phyloP scores from a whole-genome alignment of 2,329 filamentous ascomycete genomes.

The Leptodontidium sp. region DNA sequence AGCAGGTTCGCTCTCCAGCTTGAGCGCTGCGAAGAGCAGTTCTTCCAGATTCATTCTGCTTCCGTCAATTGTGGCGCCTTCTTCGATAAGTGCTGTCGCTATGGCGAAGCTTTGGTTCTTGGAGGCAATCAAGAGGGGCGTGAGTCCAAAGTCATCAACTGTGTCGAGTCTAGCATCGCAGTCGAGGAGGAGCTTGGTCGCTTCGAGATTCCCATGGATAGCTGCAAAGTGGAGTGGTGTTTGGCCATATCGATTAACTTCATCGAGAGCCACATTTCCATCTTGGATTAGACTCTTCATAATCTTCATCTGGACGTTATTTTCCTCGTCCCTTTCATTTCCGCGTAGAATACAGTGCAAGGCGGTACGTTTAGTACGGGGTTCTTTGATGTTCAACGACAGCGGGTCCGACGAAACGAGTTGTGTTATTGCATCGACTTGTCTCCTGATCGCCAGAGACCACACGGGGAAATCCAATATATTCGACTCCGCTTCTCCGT shows the following conservation, averaged over 20 bases:
- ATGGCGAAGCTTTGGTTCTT: conserved; percentile 12
- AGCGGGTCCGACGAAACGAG: neutral
- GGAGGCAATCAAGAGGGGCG: conserved; percentile 26
- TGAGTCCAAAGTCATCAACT: conserved; percentile 25
- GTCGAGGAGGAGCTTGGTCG: conserved; percentile 28
- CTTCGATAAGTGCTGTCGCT: conserved; percentile 29
- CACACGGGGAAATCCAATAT: conserved; percentile 28
- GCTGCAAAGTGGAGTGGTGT: conserved; percentile 35
- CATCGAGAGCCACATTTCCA: conserved; percentile 15
- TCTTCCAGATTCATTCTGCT: conserved; percentile 22
- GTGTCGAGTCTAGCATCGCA: conserved; percentile 26
- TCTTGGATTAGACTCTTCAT: conserved; percentile 14
- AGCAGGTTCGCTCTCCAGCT: conserved; percentile 21
- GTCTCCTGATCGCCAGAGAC: conserved; percentile 23
- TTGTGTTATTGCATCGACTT: conserved; percentile 11
- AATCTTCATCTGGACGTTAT: conserved; percentile 16
- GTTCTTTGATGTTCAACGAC: conserved; percentile 19
- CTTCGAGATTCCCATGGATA: conserved; percentile 14
- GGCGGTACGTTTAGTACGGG: conserved; percentile 25
- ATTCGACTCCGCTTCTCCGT: neutral
- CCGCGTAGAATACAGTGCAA: conserved; percentile 26
- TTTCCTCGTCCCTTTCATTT: conserved; percentile 2
- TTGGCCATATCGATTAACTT: conserved; percentile 21
- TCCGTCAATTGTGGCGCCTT: conserved; percentile 24
- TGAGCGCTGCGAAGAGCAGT: conserved; percentile 31